phyloP scores from a whole-genome alignment of 192 early-diverging fungal genomes.

The Coemansia sp. region DNA sequence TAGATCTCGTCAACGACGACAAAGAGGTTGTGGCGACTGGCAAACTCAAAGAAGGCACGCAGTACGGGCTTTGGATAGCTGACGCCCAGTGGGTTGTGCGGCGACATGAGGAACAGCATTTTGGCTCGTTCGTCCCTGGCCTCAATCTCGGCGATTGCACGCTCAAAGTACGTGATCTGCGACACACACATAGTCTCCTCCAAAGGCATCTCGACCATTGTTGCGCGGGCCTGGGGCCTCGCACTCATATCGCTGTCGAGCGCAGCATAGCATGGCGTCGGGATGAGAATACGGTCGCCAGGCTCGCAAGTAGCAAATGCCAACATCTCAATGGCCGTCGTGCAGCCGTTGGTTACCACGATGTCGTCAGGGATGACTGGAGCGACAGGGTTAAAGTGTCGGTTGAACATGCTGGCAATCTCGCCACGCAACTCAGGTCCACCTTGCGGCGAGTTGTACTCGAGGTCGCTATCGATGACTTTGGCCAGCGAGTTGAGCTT shows the following conservation, averaged over 20 bases:
- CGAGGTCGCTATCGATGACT: constrained; percentile 40
- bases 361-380: constrained; percentile 59
- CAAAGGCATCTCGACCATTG: constrained; percentile 55
- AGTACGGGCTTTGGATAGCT: constrained; percentile 59
- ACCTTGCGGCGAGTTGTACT: constrained; percentile 58
- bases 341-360: constrained; percentile 66
- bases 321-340: constrained; percentile 65
- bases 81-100: constrained; percentile 70
- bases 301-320: constrained; percentile 64
- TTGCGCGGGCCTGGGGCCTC: constrained; percentile 56
- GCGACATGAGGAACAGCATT: constrained; percentile 69
- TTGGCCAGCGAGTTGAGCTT: constrained; percentile 49
- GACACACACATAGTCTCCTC: constrained; percentile 47
- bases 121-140: constrained; percentile 44
- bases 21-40: constrained; percentile 63
- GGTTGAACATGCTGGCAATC: constrained; percentile 67
- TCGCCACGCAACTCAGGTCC: constrained; percentile 56
- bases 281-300: constrained; percentile 74
- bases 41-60: constrained; percentile 62
- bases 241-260: constrained; percentile 64
- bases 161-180: constrained; percentile 57
- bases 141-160: constrained; percentile 44
- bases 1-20: constrained; percentile 83
- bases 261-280: constrained; percentile 75
- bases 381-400: constrained; percentile 58